Evolutionary conservation across 73 alveolate genomes (phyloP), one percentile per base, ranked within the genome.

Genomic region (Effrenium voratum): DNA sequence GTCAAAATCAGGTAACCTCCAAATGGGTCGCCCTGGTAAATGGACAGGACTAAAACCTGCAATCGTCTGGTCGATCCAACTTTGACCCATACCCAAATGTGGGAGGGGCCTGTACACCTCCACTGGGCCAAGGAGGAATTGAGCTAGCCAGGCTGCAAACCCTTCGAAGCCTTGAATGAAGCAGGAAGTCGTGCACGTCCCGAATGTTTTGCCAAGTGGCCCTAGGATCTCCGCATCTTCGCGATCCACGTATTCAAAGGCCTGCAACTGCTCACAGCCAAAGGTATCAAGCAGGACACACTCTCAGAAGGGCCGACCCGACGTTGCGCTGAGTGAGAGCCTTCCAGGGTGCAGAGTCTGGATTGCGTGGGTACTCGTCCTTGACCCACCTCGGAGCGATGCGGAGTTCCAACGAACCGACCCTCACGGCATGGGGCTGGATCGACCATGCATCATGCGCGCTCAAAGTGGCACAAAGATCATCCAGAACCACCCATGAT

Each of bases 341-440:
- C 97, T 90, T 49, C 97, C 97, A 90, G 1, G 97, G 97, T 34
- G 97, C 97, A 3, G 97, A 66, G 57, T 90, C 97, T 45, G 97
- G 97, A 90, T 90, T 90, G 43, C 97, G 86, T 28, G 97, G 97
- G 46, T 90, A 90, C 15, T 90, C 97, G 46, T 90, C 97, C 66
- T 76, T 75, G 36, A 90, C 76, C 97, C 97, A 90, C 97, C 97
- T 90, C 4, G 82, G 49, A n/a, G 12, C 6, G 32, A 47, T n/a
- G n/a, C n/a, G n/a, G n/a, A n/a, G n/a, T n/a, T n/a, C n/a, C n/a
- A n/a, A n/a, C n/a, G n/a, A n/a, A n/a, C n/a, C n/a, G n/a, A n/a
- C n/a, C n/a, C n/a, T n/a, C n/a, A n/a, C n/a, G n/a, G n/a, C n/a
- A n/a, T n/a, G n/a, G n/a, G n/a, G n/a, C n/a, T n/a, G n/a, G n/a